Evolutionary conservation across 352 stramenopile genomes (phyloP).

Genomic region (Plasmopara viticola): DNA sequence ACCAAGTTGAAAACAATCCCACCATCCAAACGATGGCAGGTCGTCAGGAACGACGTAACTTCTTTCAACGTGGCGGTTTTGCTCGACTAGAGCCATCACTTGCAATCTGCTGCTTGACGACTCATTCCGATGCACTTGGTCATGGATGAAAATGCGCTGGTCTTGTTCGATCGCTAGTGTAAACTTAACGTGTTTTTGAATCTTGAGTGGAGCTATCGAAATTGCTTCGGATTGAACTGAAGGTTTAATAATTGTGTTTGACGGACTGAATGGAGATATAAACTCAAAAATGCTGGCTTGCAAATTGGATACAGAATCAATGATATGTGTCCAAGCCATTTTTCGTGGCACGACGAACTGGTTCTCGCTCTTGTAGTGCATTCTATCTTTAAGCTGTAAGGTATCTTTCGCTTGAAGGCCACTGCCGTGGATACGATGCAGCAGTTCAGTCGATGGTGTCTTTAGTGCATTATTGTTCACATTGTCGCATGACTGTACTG

Average conservation of each 20-base stretch:
- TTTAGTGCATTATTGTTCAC: not conserved
- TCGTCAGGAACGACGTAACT: constrained; percentile 34
- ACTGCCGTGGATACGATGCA: constrained; percentile 21
- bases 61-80: constrained; percentile 42
- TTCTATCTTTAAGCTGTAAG: not conserved
- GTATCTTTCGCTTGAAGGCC: not conserved
- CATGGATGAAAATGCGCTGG: constrained; percentile 6
- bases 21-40: constrained; percentile 40
- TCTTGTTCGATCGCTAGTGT: constrained; percentile 8
- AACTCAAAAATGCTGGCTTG: constrained; percentile 54
- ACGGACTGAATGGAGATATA: constrained; percentile 3
- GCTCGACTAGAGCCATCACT: constrained; percentile 17
- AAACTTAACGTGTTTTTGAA: constrained; percentile 22
- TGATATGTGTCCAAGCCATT: constrained; percentile 39
- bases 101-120: constrained; percentile 3
- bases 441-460: constrained; percentile 15
- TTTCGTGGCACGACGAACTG: constrained; percentile 9
- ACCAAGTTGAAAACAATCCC: constrained; percentile 45
- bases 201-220: not conserved
- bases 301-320: constrained; percentile 12
- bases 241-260: not conserved
- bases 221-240: not conserved
- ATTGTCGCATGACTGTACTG: not conserved
- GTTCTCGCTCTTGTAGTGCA: not conserved
- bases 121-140: constrained; percentile 21